Evolutionary conservation across 306 rosid genomes (phyloP).

Genomic region (Bauhinia variegata): DNA sequence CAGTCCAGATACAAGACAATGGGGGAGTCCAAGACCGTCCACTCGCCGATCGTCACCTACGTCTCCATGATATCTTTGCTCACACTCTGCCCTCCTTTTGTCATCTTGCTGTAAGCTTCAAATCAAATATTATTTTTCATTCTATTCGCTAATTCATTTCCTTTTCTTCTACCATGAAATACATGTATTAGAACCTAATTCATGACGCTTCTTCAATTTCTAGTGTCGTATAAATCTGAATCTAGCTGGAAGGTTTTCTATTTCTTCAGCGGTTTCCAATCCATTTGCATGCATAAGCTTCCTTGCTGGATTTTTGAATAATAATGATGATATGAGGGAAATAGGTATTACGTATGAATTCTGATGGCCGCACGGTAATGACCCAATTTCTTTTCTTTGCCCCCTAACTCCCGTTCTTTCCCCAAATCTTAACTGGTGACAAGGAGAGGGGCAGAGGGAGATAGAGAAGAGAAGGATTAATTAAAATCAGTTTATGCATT

Average conservation of each 20-base stretch:
- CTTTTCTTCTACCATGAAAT: neutral
- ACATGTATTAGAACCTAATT: no score
- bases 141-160: neutral
- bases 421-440: neutral
- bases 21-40: constrained; percentile 69
- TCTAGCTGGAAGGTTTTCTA: no score
- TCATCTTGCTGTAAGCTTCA: constrained; percentile 65
- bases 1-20: constrained; percentile 12
- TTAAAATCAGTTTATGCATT: neutral
- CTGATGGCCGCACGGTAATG: neutral
- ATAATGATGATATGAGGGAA: neutral
- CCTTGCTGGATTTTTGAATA: neutral
- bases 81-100: constrained; percentile 88
- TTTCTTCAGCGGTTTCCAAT: no score
- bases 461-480: neutral
- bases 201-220: no score
- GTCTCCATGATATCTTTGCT: constrained; percentile 79
- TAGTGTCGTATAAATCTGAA: no score
- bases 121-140: neutral
- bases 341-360: neutral
- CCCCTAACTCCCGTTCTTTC: no score
- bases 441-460: neutral
- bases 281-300: neutral
- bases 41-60: constrained; percentile 80
- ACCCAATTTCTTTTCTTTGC: neutral